These are phyloP conservation scores for Pleurotus salmoneostramineus DNA, from an alignment of 768 basidiomycete species.

Conservation along the genomic window DNA sequence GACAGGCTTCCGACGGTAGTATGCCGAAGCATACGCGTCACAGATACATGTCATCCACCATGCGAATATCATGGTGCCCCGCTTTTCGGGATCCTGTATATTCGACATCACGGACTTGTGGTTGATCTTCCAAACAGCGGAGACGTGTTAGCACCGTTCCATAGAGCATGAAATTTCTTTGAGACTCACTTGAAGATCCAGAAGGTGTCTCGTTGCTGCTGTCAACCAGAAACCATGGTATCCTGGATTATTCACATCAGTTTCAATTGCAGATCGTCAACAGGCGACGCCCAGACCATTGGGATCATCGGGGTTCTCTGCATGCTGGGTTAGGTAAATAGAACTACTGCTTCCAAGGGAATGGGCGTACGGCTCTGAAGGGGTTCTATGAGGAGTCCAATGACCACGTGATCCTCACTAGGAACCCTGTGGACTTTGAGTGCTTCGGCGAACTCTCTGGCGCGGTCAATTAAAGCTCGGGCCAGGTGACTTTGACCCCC, in stretches of 20 bases:
- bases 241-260: slow-evolving; percentile 40
- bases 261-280: slow-evolving; percentile 10
- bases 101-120: slow-evolving; percentile 75
- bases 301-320: slow-evolving; percentile 72
- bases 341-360: slow-evolving; percentile 9
- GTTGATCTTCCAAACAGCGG: slow-evolving; percentile 55
- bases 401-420: slow-evolving; percentile 76
- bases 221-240: slow-evolving; percentile 86
- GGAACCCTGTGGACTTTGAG: slow-evolving; percentile 84
- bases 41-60: slow-evolving; percentile 92
- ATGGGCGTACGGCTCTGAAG: slow-evolving; percentile 78
- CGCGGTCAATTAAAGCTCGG: slow-evolving; percentile 72
- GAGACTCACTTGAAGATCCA: slow-evolving; percentile 64
- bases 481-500: slow-evolving; percentile 74
- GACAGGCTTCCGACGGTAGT: slow-evolving; percentile 82
- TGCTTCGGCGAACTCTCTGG: slow-evolving; percentile 83
- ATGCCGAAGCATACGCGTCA: slow-evolving; percentile 80
- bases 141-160: background rate
- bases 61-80: slow-evolving; percentile 84
- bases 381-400: slow-evolving; percentile 77
- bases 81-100: slow-evolving; percentile 70
- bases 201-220: slow-evolving; percentile 71
- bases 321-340: slow-evolving; percentile 11
- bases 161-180: slow-evolving; percentile 5
- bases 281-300: slow-evolving; percentile 43